These are phyloP conservation scores for Coniferiporia weirii DNA, from an alignment of 1,284 basidiomycete genomes.

Conservation along the genomic window DNA sequence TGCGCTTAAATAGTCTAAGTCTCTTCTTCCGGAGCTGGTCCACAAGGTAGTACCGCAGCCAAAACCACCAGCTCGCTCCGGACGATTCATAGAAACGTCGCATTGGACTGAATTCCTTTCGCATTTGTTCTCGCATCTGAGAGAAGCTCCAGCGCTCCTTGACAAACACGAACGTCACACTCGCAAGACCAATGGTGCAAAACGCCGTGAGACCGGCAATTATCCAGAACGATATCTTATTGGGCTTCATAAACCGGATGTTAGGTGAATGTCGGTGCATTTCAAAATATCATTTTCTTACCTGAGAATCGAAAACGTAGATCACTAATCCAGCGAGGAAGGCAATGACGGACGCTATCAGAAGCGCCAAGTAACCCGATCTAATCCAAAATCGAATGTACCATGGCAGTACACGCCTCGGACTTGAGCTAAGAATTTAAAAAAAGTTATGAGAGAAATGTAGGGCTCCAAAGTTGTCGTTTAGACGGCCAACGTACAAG, in stretches of 20 bases:
- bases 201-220: slow-evolving; percentile 10
- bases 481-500: slow-evolving; percentile 3
- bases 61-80: slow-evolving; percentile 1
- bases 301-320: slow-evolving; percentile 10
- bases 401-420: slow-evolving; percentile 13
- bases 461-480: not conserved
- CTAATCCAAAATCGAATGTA: slow-evolving; percentile 17
- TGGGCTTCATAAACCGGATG: not conserved
- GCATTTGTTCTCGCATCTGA: slow-evolving; percentile 7
- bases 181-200: slow-evolving; percentile 9
- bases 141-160: slow-evolving; percentile 13
- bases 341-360: slow-evolving; percentile 16
- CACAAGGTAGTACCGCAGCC: slow-evolving; percentile 9
- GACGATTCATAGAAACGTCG: not conserved
- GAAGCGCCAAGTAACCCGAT: slow-evolving; percentile 11
- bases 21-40: slow-evolving; percentile 10
- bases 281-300: not conserved
- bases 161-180: slow-evolving; percentile 10
- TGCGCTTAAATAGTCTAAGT: not conserved
- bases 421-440: slow-evolving; percentile 10
- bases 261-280: not conserved
- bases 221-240: slow-evolving; percentile 5
- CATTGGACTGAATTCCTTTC: slow-evolving; percentile 4
- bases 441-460: not conserved
- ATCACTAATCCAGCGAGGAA: slow-evolving; percentile 12